A percentile compares a stretch with the other conserved stretches of the same genome.
Conservation (phyloP, 1,284 basidiomycete species). For the Nidula niveotomentosa region DNA sequence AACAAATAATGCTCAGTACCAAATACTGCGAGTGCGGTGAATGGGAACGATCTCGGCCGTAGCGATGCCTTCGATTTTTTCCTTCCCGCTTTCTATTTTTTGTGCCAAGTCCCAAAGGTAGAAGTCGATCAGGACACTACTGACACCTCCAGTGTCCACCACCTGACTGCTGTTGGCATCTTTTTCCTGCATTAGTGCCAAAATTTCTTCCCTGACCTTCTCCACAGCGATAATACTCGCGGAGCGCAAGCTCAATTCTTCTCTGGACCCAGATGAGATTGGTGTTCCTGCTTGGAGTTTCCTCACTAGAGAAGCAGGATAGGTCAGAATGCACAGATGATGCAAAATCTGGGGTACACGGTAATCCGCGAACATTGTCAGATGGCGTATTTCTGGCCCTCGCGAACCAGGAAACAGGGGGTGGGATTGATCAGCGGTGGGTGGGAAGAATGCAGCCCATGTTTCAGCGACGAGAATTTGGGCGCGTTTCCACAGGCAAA, state of each 20-base stretch:
- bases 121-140: constrained; percentile 83
- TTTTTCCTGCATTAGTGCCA: constrained; percentile 22
- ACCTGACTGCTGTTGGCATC: constrained; percentile 13
- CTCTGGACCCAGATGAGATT: constrained; percentile 54
- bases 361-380: constrained; percentile 90
- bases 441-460: constrained; percentile 80
- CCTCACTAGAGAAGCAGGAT: constrained; percentile 54
- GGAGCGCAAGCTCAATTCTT: constrained; percentile 72
- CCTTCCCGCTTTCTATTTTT: constrained; percentile 60
- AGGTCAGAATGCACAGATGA: constrained; percentile 70
- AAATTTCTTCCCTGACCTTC: constrained; percentile 56
- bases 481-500: constrained; percentile 81
- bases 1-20: too few relatives aligned
- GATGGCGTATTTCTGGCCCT: constrained; percentile 58
- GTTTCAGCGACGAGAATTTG: constrained; percentile 85
- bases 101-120: constrained; percentile 87
- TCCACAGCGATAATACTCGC: constrained; percentile 80
- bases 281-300: constrained; percentile 41
- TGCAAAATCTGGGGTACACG: constrained; percentile 84
- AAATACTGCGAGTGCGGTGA: constrained; percentile 79
- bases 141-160: constrained; percentile 39
- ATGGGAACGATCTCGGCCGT: constrained; percentile 64
- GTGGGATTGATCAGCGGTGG: constrained; percentile 41
- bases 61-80: constrained; percentile 53
- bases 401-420: constrained; percentile 61